Percentiles rank a stretch among this genome's conserved stretches.
These are phyloP conservation scores for Candolleomyces aberdarensis DNA, from an alignment of 768 basidiomycete species.

Conservation along the genomic window DNA sequence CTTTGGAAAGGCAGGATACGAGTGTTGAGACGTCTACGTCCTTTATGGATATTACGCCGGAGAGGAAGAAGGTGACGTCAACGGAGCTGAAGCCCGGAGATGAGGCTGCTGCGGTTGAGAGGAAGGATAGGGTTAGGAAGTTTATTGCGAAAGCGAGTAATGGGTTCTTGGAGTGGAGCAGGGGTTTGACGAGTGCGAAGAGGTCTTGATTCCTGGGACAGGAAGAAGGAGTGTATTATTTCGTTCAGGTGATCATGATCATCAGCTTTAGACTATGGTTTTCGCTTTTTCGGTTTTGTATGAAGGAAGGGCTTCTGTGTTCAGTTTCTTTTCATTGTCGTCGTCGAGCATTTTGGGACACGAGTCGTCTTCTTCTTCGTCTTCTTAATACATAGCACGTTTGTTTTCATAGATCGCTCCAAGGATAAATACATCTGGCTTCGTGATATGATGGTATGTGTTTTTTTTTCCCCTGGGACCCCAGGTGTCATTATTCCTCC, in stretches of 20 bases:
- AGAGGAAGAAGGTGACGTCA: constrained; percentile 7
- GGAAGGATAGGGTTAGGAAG: constrained; percentile 18
- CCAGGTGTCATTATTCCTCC: no score
- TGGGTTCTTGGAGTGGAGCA: constrained; percentile 23
- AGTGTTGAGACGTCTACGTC: constrained; percentile 22
- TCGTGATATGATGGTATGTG: no score
- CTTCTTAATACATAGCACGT: no score
- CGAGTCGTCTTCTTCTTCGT: no score
- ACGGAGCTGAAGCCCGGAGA: no score
- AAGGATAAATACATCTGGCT: no score
- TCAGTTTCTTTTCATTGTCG: no score
- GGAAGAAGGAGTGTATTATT: neutral
- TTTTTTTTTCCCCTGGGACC: no score
- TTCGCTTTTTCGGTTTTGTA: no score
- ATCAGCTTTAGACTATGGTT: neutral
- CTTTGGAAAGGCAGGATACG: constrained; percentile 3
- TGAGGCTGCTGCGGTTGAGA: constrained; percentile 2
- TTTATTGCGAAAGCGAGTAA: constrained; percentile 22
- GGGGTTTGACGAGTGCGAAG: constrained; percentile 12
- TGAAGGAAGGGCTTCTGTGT: no score
- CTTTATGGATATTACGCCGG: constrained; percentile 38
- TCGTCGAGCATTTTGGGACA: no score
- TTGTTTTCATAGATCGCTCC: no score
- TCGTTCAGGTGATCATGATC: neutral
- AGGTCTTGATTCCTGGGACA: neutral